Conservation (phyloP, 2,329 filamentous ascomycete genomes). For the Didymella pomorum region DNA sequence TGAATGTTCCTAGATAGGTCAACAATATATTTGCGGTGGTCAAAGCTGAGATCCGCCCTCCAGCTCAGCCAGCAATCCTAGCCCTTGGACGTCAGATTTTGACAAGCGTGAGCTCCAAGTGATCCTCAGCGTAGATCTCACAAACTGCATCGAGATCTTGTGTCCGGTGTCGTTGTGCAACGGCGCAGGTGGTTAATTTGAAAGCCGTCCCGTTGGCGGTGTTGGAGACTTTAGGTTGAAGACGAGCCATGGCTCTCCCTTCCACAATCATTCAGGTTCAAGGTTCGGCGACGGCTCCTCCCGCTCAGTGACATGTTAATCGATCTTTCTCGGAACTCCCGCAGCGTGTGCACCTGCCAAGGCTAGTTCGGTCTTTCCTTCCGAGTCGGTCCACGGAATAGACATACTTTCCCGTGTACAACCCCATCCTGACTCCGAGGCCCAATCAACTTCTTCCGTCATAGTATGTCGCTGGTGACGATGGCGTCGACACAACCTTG, state of each 20-base stretch:
- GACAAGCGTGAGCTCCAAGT: not conserved
- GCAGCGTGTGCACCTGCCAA: not conserved
- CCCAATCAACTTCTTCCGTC: not conserved
- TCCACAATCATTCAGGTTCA: too few species aligned
- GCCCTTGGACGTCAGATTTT: too few species aligned
- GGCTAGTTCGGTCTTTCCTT: conserved; percentile 6
- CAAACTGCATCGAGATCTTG: not conserved
- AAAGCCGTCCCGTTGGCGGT: too few species aligned
- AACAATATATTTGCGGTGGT: not conserved
- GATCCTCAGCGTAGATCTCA: not conserved
- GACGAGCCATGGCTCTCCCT: too few species aligned
- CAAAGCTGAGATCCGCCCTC: too few species aligned
- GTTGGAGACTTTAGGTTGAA: not conserved
- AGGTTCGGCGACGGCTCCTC: not conserved
- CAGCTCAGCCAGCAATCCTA: not conserved
- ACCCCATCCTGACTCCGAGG: conserved; percentile 11
- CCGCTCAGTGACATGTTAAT: conserved; percentile 4
- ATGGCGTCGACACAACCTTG: not conserved
- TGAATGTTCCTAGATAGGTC: not conserved
- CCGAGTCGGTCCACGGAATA: not conserved
- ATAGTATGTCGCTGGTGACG: not conserved
- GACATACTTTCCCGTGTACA: not conserved
- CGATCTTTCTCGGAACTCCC: not conserved
- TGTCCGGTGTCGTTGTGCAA: not conserved
- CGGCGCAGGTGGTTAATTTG: too few species aligned